phyloP scores from a whole-genome alignment of 441 rosid genomes.

The Gossypium laxum region DNA sequence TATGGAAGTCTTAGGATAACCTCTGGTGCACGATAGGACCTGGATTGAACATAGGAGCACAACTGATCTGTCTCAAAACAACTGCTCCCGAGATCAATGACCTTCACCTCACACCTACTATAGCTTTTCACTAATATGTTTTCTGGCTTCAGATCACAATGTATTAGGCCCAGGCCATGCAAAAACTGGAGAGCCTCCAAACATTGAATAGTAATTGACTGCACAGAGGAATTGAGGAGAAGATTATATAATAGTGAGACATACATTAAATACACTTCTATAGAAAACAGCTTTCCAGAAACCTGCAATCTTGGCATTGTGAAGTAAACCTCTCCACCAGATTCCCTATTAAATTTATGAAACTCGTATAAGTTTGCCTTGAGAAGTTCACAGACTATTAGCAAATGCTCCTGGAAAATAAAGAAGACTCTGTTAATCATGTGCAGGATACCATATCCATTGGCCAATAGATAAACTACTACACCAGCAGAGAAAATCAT shows the following conservation, averaged over 20 bases:
- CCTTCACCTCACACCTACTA: conserved; percentile 92
- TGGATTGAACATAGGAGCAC: conserved; percentile 91
- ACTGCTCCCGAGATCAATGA: conserved; percentile 97
- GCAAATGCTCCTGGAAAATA: conserved; percentile 71
- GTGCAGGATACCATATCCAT: neutral
- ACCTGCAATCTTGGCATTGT: conserved; percentile 99
- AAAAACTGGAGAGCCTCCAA: conserved; percentile 85
- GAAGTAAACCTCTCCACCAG: conserved; percentile 97
- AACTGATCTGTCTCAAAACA: conserved; percentile 94
- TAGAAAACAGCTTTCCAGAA: conserved; percentile 18
- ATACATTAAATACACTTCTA: conserved; percentile 9
- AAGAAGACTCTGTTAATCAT: conserved; percentile 9
- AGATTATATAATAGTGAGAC: conserved; percentile 19
- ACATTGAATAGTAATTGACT: conserved; percentile 89
- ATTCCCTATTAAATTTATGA: conserved; percentile 92
- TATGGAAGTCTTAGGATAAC: conserved; percentile 84
- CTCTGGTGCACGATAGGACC: conserved; percentile 96
- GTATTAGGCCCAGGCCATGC: conserved; percentile 90
- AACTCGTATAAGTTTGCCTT: conserved; percentile 94
- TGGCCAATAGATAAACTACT: neutral
- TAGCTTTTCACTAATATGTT: conserved; percentile 91
- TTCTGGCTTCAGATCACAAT: conserved; percentile 93
- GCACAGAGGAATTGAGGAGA: conserved; percentile 31
- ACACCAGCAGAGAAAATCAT: neutral
- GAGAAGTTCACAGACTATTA: conserved; percentile 91